Base-by-base conservation (phyloP, 805 yeast species). In the Candida succiphila region DNA sequence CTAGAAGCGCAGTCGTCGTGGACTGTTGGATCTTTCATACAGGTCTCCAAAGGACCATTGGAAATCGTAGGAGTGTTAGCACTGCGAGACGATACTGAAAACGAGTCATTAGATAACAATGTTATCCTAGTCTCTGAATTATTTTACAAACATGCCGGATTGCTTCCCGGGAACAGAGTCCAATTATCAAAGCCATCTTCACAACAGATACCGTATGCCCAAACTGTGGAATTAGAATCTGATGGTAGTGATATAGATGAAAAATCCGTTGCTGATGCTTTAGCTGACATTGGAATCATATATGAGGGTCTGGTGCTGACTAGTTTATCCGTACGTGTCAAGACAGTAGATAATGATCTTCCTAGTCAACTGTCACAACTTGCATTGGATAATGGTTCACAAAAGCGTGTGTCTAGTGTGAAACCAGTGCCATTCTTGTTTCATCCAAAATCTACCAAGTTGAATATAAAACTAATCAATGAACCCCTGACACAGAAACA, bases 271-370 rank as follows among this genome's bases (percentile, higher is more conserved):
- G 68, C 60, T 32, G 65, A 67, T 26, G 39, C 63, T 1, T 41
- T 78, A 8, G 57, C 63, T 31, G 78, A 77, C 18, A 58, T 69
- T 21, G 87, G 88, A 0, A 48, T 83, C 7, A 40, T 81, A 1
- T 70, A 71, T 47, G 78, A 86, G 1, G 80, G 17, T 80, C 5
- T 25, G 48, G 15, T 37, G 12, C 16, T 30, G 5, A 17, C 17
- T 15, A 10, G 12, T 9, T 13, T 17, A 12, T 14, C 37, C 4
- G 27, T 49, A 19, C 38, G 37, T 27, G 7, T 57, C 69, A 54
- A 65, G 29, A 37, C 43, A 4, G 45, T 53, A 9, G 42, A 56
- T 18, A 35, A n/a, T 4, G 18, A 7, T 4, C 5, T 29, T 7
- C 25, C 19, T 14, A 4, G 15, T 14, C 6, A 21, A 5, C 3